Conservation (phyloP, 2,329 filamentous ascomycete genomes). For the Colletotrichum brevisporum region DNA sequence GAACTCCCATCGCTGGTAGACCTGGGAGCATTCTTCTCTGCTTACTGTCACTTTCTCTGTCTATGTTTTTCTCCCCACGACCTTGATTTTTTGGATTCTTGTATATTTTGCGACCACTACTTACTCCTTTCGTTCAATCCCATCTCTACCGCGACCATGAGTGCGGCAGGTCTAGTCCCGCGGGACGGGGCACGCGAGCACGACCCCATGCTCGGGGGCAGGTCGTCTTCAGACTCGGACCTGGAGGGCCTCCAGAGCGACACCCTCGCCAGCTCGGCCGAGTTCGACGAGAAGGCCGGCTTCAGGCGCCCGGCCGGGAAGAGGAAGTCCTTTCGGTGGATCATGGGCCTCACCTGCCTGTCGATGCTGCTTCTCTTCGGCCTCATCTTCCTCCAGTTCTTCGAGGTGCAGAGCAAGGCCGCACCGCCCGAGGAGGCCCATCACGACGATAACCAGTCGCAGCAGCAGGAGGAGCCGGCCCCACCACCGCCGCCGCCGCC, state of each 20-base stretch:
- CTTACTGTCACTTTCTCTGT: conserved; percentile 6
- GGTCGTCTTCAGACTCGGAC: conserved; percentile 32
- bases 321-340: conserved; percentile 35
- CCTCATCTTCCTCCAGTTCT: conserved; percentile 38
- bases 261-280: conserved; percentile 21
- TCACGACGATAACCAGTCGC: conserved; percentile 15
- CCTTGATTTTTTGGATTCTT: not conserved
- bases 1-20: conserved; percentile 12
- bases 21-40: conserved; percentile 15
- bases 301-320: conserved; percentile 22
- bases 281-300: conserved; percentile 18
- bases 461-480: conserved; percentile 29
- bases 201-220: conserved; percentile 34
- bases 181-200: conserved; percentile 38
- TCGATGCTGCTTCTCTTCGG: conserved; percentile 34
- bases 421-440: conserved; percentile 26
- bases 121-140: not conserved
- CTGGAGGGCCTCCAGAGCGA: conserved; percentile 31
- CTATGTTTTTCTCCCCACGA: not conserved
- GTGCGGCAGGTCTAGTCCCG: conserved; percentile 31
- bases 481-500: conserved; percentile 9
- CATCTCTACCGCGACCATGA: conserved; percentile 16
- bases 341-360: conserved; percentile 32
- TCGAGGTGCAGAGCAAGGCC: conserved; percentile 29
- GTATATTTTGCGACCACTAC: conserved; percentile 1